Evolutionary conservation across 2,329 filamentous ascomycete species (phyloP).

Genomic region (Sporothrix curviconia): DNA sequence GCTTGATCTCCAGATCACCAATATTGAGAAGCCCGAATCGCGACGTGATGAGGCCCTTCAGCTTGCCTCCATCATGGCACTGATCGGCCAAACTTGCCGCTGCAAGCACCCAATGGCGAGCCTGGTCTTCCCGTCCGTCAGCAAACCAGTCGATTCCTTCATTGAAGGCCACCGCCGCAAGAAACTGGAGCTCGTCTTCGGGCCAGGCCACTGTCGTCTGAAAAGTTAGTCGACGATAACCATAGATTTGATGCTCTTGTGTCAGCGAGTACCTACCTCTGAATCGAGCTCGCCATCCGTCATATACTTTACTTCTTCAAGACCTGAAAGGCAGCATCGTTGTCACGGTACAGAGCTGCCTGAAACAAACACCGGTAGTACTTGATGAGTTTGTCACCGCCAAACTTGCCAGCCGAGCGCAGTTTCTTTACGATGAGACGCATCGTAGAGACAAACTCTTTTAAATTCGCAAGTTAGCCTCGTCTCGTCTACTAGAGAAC

Average conservation of each 20-base stretch:
- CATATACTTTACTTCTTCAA: conserved; percentile 56
- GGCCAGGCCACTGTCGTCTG: conserved; percentile 51
- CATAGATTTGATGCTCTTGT: background rate
- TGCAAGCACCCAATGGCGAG: conserved; percentile 55
- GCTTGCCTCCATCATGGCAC: conserved; percentile 45
- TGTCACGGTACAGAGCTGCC: conserved; percentile 52
- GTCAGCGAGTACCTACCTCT: background rate
- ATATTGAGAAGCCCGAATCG: conserved; percentile 37
- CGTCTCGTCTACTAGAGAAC: too few species aligned
- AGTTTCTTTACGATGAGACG: conserved; percentile 65
- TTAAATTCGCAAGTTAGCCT: background rate
- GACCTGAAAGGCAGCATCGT: conserved; percentile 46
- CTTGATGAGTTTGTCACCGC: conserved; percentile 57
- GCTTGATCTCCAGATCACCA: conserved; percentile 15
- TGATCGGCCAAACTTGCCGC: conserved; percentile 57
- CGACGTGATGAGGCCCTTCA: conserved; percentile 39
- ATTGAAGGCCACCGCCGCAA: conserved; percentile 64
- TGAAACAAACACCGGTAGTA: conserved; percentile 77
- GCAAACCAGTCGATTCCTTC: conserved; percentile 61
- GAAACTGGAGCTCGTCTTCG: conserved; percentile 64
- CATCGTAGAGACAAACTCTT: conserved; percentile 48
- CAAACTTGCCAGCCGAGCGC: conserved; percentile 49
- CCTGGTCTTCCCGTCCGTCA: conserved; percentile 45
- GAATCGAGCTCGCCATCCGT: conserved; percentile 33
- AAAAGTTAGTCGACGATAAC: background rate